phyloP scores from a whole-genome alignment of 2,329 filamentous ascomycete genomes.

The Botrytis byssoidea region DNA sequence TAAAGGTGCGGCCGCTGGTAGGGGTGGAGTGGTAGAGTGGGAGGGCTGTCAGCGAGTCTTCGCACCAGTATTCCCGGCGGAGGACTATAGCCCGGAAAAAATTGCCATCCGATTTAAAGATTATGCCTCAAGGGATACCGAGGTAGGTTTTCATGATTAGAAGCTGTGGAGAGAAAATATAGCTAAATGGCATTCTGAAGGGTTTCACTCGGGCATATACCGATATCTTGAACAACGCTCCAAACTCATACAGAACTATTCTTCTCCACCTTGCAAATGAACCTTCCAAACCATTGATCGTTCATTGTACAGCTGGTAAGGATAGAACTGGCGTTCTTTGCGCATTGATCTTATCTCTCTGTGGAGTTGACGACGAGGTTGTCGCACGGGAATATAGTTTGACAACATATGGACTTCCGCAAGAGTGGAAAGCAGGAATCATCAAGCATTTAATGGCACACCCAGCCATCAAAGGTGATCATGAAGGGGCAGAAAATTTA shows the following conservation, averaged over 20 bases:
- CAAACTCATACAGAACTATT: conserved; percentile 56
- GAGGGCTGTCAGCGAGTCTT: conserved; percentile 56
- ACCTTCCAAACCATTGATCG: conserved; percentile 52
- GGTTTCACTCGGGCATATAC: conserved; percentile 65
- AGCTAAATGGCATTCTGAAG: conserved; percentile 32
- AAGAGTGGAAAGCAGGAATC: conserved; percentile 51
- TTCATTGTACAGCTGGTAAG: conserved; percentile 77
- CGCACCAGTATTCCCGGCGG: conserved; percentile 61
- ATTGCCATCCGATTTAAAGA: conserved; percentile 59
- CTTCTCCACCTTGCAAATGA: conserved; percentile 39
- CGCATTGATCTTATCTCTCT: conserved; percentile 63
- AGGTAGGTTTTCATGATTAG: background rate
- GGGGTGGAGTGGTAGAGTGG: conserved; percentile 46
- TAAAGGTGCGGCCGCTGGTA: conserved; percentile 40
- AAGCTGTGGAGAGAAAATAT: conserved; percentile 2
- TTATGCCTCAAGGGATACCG: conserved; percentile 53
- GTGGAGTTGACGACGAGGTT: conserved; percentile 56
- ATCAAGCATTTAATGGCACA: conserved; percentile 50
- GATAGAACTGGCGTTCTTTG: conserved; percentile 72
- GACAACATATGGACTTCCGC: conserved; percentile 59
- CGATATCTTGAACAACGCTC: conserved; percentile 56
- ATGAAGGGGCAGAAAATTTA: conserved; percentile 45
- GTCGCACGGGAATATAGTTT: conserved; percentile 69
- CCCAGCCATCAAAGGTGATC: conserved; percentile 45
- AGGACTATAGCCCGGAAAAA: conserved; percentile 61